Evolutionary conservation across 352 stramenopile species (phyloP), one percentile per base, ranked within the genome.

Genomic region (Hyaloperonospora brassicae): DNA sequence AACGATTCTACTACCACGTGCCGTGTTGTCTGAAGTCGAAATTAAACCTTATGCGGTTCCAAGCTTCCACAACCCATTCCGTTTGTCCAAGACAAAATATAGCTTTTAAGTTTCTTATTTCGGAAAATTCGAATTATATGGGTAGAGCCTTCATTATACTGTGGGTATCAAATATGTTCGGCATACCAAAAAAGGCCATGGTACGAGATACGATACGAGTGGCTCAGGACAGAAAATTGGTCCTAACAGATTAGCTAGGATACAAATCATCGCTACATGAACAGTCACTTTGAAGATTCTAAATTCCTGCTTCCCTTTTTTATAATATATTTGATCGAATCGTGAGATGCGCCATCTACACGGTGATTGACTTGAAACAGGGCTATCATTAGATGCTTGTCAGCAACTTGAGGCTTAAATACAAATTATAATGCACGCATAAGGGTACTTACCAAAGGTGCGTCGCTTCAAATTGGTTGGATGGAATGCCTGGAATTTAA

Each of bases 331-430:
- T 59, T 21, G 59, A 62, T 13, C 7, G 23, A 17, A 55, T 62
- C 53, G 0, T 23, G 1, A 44, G 34, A 0, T 55, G 44, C 2
- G 2, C 11, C 0, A 11, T 65, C 42, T 64, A 58, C 38, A 49
- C 50, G 0, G 44, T 50, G 5, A 50, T 77, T 12, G 62, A 73
- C 31, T 49, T 73, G 5, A 55, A 61, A 1, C 55, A 69, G 38
- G 64, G 57, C 0, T 72, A 73, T 35, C 61, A 73, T 22, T 62
- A 72, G 22, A 72, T 72, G 61, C 45, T 22, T 0, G 13, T 63
- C 35, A 7, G 21, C n/a, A n/a, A n/a, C n/a, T n/a, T n/a, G n/a
- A n/a, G n/a, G n/a, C n/a, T 41, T 27, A 4, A 62, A 39, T 76
- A 64, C 24, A 74, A 61, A 1, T 57, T 64, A 6, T 76, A 75